These are phyloP conservation scores for Rutstroemia sydowiana DNA, from an alignment of 2,329 filamentous ascomycete genomes.

Conservation along the genomic window DNA sequence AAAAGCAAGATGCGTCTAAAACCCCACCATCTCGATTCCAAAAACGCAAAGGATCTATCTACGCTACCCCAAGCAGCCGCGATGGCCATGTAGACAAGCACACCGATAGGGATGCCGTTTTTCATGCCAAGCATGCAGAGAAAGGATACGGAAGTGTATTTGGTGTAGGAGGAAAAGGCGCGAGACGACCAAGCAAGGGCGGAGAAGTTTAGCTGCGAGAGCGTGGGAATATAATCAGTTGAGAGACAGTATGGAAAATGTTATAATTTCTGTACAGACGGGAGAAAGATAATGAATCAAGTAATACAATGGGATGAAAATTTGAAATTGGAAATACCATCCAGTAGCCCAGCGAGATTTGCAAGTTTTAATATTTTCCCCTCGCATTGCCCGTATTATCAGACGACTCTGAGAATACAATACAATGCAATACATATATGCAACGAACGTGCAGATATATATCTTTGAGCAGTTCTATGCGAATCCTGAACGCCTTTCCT, in stretches of 20 bases:
- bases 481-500: background rate
- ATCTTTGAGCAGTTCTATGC: too few species aligned
- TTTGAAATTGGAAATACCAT: background rate
- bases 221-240: background rate
- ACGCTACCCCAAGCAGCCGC: constrained; percentile 55
- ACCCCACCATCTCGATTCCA: constrained; percentile 45
- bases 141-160: constrained; percentile 25
- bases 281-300: too few species aligned
- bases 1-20: constrained; percentile 3
- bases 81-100: constrained; percentile 58
- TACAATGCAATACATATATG: background rate
- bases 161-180: background rate
- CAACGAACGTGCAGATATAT: too few species aligned
- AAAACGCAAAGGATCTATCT: constrained; percentile 62
- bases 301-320: too few species aligned
- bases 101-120: constrained; percentile 44
- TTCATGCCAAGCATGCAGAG: constrained; percentile 53
- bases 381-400: too few species aligned
- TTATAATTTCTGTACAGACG: too few species aligned
- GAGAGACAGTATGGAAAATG: background rate
- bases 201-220: background rate
- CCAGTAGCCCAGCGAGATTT: background rate
- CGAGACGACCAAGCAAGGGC: constrained; percentile 1
- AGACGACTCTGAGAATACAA: background rate
- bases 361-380: too few species aligned